Percentiles rank a stretch among this genome's conserved stretches.
These are phyloP conservation scores for Aureobasidium sp. DNA, from an alignment of 2,329 filamentous ascomycete genomes.

Conservation along the genomic window DNA sequence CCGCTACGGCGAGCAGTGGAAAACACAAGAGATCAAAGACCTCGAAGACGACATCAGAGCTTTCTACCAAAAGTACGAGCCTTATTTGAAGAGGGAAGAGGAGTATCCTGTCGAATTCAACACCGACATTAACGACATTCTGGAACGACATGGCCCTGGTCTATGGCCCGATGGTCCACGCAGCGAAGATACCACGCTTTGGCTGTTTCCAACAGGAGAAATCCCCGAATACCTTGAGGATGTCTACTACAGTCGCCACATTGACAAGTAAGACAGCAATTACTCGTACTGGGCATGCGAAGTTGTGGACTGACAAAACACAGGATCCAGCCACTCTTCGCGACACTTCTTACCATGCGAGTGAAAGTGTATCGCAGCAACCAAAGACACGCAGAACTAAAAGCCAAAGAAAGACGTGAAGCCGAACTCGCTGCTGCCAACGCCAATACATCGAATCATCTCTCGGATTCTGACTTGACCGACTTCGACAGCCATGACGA, in stretches of 20 bases:
- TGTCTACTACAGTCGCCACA: not conserved
- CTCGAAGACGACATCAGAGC: not conserved
- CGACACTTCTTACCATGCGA: not conserved
- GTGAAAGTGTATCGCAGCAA: not conserved
- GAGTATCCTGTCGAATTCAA: not conserved
- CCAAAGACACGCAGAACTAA: not conserved
- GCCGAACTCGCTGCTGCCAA: not conserved
- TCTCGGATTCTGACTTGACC: not conserved
- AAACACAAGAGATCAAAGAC: slow-evolving; percentile 4
- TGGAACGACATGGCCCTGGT: not conserved
- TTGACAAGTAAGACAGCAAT: not conserved
- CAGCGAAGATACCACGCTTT: not conserved
- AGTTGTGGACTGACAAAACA: not conserved
- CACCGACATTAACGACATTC: not conserved
- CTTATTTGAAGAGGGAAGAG: not conserved
- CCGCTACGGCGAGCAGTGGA: slow-evolving; percentile 1
- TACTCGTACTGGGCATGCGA: not conserved
- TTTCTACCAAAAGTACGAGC: not conserved
- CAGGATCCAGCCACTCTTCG: not conserved
- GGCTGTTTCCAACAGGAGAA: not conserved
- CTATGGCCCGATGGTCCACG: slow-evolving; percentile 7
- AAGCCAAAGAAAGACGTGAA: not conserved
- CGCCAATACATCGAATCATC: not conserved
- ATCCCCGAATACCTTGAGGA: slow-evolving; percentile 5
- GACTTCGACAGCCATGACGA: not conserved